Evolutionary conservation across 192 early-diverging fungal genomes (phyloP), one percentile per base, ranked within the genome.

Genomic region (Coemansia sp.): DNA sequence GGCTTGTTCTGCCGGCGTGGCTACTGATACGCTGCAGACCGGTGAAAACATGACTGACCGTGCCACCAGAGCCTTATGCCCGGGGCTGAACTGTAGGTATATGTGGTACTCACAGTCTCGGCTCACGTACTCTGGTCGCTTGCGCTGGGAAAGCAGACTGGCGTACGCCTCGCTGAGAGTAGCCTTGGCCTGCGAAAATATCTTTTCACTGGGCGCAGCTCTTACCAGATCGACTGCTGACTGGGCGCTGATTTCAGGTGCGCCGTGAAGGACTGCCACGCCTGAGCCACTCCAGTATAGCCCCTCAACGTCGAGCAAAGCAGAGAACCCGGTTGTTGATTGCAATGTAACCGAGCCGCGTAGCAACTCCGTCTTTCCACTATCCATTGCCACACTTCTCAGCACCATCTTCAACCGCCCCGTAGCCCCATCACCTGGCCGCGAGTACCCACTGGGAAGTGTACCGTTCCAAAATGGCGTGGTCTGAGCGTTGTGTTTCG

Each of bases 61-160:
- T 6, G 77, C 72, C 24, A 49, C 33, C 64, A 73, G 65, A 8
- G 31, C 63, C 24, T 34, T 44, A 0, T 44, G 46, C 40, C 16
- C 47, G 0, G 46, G 51, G 33, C 24, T 63, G 10, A 79, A 67
- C 29, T 60, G 74, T 59, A 73, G 10, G 63, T 65, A 81, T 4
- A 82, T 41, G 52, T 82, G 79, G 52, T 77, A 82, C 38, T 76
- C 68, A 68, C 79, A 82, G 59, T 47, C 68, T 42, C 57, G 74
- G 29, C 5, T 22, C 8, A 66, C 71, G 18, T 85, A 69, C 11
- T 61, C 64, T 36, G 63, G 47, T 67, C 13, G 67, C 60, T 47
- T 46, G 65, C 68, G 67, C 11, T 60, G 66, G 36, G 71, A 52
- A 60, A 75, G 70, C n/a, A 55, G 47, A 8, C 51, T 65, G 55